Evolutionary conservation across 192 early-diverging fungal genomes (phyloP).

Genomic region (Coemansia sp.): DNA sequence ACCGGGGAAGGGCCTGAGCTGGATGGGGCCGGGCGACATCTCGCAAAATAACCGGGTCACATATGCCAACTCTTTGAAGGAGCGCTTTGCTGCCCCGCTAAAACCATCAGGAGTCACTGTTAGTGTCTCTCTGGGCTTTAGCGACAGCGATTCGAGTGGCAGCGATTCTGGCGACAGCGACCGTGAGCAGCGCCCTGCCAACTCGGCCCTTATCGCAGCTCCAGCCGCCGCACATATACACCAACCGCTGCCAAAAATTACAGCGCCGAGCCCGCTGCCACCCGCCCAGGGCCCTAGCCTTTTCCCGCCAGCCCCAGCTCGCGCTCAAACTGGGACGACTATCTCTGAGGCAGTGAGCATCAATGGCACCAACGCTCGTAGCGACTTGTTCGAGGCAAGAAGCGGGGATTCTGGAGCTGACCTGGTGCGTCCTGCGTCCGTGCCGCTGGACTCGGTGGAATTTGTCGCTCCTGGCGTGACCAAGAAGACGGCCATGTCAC

Average conservation of each 20-base stretch:
- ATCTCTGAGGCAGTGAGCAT: neutral
- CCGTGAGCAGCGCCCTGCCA: neutral
- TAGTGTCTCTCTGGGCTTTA: neutral
- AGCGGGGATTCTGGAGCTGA: neutral
- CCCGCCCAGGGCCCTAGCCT: neutral
- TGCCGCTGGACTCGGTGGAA: conserved; percentile 36
- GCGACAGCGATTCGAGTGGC: conserved; percentile 13
- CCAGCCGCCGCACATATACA: neutral
- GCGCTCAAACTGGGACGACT: neutral
- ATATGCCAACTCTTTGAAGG: conserved; percentile 42
- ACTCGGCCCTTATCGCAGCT: neutral
- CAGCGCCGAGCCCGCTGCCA: neutral
- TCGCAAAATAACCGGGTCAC: conserved; percentile 4
- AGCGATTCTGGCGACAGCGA: neutral
- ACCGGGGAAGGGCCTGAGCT: conserved; percentile 16
- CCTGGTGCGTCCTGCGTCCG: conserved; percentile 20
- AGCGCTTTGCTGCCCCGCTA: conserved; percentile 32
- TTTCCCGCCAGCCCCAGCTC: neutral
- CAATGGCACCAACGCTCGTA: neutral
- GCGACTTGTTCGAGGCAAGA: conserved; percentile 4
- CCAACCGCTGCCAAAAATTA: neutral
- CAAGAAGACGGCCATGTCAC: conserved; percentile 41
- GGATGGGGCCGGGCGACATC: conserved; percentile 40
- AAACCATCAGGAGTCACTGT: conserved; percentile 1
- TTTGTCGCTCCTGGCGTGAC: conserved; percentile 53